A percentile compares a stretch with the other conserved stretches of the same genome.
These are phyloP conservation scores for Mrakia frigida DNA, from an alignment of 768 basidiomycete genomes.

Conservation along the genomic window DNA sequence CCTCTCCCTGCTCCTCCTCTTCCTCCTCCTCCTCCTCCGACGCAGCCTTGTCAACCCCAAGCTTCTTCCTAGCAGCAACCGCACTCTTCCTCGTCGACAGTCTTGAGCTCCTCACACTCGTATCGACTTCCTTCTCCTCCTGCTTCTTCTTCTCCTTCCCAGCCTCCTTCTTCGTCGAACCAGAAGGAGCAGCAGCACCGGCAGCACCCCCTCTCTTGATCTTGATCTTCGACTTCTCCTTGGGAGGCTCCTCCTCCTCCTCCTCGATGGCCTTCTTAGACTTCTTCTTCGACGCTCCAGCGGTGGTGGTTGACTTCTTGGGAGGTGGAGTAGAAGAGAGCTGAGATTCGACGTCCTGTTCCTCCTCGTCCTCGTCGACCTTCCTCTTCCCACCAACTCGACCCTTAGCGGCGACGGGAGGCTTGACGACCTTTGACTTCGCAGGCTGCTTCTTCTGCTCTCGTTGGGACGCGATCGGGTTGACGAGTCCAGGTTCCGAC, in stretches of 20 bases:
- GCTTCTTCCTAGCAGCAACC: background rate
- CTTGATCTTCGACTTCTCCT: background rate
- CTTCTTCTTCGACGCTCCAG: background rate
- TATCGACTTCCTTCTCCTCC: background rate
- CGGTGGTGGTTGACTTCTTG: background rate
- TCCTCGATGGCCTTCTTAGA: background rate
- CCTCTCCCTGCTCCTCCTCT: background rate
- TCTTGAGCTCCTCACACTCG: background rate
- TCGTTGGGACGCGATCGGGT: background rate
- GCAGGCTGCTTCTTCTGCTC: background rate
- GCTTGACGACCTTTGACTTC: background rate
- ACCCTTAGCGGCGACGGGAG: background rate
- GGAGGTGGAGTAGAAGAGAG: too few species aligned
- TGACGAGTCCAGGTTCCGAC: background rate
- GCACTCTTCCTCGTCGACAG: background rate
- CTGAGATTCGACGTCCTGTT: background rate
- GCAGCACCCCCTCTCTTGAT: background rate
- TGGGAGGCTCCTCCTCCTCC: background rate
- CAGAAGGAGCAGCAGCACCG: too few species aligned
- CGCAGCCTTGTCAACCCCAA: background rate
- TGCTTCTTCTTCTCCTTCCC: background rate
- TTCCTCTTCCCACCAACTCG: background rate
- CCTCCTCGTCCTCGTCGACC: background rate
- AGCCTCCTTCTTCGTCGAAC: too few species aligned
- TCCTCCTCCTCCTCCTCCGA: background rate